A percentile compares a stretch with the other conserved stretches of the same genome.
Evolutionary conservation across 2,329 filamentous ascomycete species (phyloP).

Genomic region (Elsinoe arachidis): DNA sequence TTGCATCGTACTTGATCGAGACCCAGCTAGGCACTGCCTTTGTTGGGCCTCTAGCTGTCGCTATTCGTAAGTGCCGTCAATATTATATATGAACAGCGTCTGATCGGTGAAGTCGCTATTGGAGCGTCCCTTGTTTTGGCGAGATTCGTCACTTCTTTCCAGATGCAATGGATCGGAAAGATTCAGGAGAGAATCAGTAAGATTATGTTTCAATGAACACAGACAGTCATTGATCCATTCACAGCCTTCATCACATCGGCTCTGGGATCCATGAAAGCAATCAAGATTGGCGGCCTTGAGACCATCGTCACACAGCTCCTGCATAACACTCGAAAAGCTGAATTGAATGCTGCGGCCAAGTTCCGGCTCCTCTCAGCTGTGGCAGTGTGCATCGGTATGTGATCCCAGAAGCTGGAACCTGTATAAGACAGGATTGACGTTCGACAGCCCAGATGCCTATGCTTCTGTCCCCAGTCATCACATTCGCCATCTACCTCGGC

Average conservation of each 20-base stretch:
- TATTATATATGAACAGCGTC: neutral
- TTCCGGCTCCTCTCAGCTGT: conserved; percentile 4
- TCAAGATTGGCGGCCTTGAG: conserved; percentile 14
- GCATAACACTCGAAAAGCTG: neutral
- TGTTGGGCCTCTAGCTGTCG: conserved; percentile 5
- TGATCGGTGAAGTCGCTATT: neutral
- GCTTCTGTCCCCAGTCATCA: conserved; percentile 1
- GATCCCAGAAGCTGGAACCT: neutral
- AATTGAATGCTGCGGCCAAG: neutral
- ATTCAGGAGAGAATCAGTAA: conserved; percentile 2
- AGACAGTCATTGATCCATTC: neutral
- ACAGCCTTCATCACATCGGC: conserved; percentile 18
- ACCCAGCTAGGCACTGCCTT: conserved; percentile 13
- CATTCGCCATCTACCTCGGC: neutral
- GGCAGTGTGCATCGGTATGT: neutral
- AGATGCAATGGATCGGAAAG: conserved; percentile 1
- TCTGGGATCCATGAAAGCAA: conserved; percentile 16
- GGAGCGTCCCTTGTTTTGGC: neutral
- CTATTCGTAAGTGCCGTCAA: neutral
- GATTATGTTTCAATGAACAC: neutral
- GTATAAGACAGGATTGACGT: neutral
- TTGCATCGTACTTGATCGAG: conserved; percentile 12
- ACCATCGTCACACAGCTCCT: neutral
- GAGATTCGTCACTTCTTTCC: neutral
- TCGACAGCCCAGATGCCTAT: neutral